These are phyloP conservation scores for Colletotrichum tropicicola DNA, from an alignment of 2,329 filamentous ascomycete species.

Conservation along the genomic window DNA sequence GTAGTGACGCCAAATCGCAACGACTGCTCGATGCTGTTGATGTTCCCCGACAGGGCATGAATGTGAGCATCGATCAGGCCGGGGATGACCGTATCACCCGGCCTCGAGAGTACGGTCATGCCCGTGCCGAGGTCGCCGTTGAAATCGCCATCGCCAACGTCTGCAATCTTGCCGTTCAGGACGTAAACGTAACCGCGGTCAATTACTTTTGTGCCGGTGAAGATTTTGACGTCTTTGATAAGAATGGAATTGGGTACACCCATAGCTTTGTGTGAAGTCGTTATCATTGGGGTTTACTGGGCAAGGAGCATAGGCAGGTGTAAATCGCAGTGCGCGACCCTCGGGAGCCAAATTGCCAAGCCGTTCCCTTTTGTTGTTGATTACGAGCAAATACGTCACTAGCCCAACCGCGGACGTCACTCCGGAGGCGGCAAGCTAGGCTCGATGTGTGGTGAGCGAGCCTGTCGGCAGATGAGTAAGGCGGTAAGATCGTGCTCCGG, in stretches of 20 bases:
- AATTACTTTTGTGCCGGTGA: slow-evolving; percentile 53
- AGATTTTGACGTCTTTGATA: slow-evolving; percentile 47
- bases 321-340: background rate
- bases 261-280: background rate
- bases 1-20: slow-evolving; percentile 61
- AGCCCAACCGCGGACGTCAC: no score
- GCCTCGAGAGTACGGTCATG: slow-evolving; percentile 46
- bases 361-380: background rate
- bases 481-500: background rate
- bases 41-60: slow-evolving; percentile 51
- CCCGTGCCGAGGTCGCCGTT: slow-evolving; percentile 28
- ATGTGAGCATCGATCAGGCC: slow-evolving; percentile 61
- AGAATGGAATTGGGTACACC: background rate
- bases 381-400: no score
- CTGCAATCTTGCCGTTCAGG: slow-evolving; percentile 48
- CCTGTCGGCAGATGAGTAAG: no score
- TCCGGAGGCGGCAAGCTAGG: no score
- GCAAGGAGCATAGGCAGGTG: background rate
- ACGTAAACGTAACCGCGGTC: slow-evolving; percentile 50
- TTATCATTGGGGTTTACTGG: background rate
- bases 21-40: slow-evolving; percentile 46
- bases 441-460: no score
- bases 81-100: slow-evolving; percentile 56
- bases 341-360: no score
- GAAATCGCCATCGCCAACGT: slow-evolving; percentile 27